Evolutionary conservation across 257 asterid species (phyloP), one percentile per base, ranked within the genome.

Genomic region (Hygrophila difformis): DNA sequence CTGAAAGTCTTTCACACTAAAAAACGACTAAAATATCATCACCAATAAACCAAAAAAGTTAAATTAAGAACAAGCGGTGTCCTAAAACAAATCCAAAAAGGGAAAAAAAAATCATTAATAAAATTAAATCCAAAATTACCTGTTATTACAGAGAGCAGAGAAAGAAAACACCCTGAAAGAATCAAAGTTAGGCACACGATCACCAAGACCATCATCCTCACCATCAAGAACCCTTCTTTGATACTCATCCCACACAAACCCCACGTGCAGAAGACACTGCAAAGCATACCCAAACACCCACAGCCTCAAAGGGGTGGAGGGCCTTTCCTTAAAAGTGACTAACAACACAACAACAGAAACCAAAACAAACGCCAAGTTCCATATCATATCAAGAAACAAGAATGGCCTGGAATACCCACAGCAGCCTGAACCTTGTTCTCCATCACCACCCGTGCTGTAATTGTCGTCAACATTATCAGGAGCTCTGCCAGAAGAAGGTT

Each of bases 241-340:
- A 47, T 58, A 71, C 12, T 82, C 84, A 56, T 65, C 67, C 81
- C 79, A 82, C 26, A 79, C 74, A 57, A 87, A 77, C 10, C 71
- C 84, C 33, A 79, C 80, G 37, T 82, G 94, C 69, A 87, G 73
- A 48, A 79, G 68, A 56, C 87, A 79, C 74, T 78, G 95, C 39
- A 87, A 38, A 53, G 93, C 97, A 66, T 87, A 87, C 12, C 91
- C 97, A 49, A 44, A 67, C 60, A 87, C 48, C 97, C 97, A 87
- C 6, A 78, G 55, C 77, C 97, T 70, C 11, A 83, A 39, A 60
- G 95, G 93, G 5, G 92, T 84, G 13, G 76, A 68, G 34, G 97
- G 97, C 31, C 55, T 65, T 45, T 87, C 95, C 3, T 50, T 49
- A 15, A 72, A 5, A 14, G 92, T 75, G 43, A 73, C 69, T 58